Conservation (phyloP, 192 early-diverging fungal genomes). For the Paraglomus brasilianum region DNA sequence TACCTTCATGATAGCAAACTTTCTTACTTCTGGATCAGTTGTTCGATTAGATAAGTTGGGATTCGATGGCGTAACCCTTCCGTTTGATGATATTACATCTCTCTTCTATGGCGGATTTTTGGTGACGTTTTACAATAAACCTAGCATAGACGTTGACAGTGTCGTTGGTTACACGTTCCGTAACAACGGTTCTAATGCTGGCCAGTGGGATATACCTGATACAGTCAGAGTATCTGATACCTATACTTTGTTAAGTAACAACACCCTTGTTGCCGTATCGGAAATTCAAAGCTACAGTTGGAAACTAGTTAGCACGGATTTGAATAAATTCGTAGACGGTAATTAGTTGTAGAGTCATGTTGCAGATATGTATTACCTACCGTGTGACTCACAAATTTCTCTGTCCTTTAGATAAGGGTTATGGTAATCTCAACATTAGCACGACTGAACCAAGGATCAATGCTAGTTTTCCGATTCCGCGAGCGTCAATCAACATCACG, state of each 20-base stretch:
- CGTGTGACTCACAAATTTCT: not conserved
- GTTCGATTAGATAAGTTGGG: not conserved
- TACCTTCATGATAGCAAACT: not conserved
- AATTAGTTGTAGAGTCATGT: not conserved
- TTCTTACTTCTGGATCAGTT: constrained; percentile 13
- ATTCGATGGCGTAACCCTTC: not conserved
- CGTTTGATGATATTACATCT: not conserved
- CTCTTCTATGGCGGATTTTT: constrained; percentile 12
- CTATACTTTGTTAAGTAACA: not conserved
- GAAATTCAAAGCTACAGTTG: not conserved
- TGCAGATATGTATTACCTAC: not conserved
- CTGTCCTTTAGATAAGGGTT: not conserved
- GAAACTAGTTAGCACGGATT: not conserved
- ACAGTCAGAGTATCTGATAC: not conserved
- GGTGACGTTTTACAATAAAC: not conserved
- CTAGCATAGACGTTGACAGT: not conserved
- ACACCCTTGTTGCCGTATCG: not conserved
- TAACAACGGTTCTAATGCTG: not conserved
- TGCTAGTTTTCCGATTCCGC: not conserved
- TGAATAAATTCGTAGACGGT: not conserved
- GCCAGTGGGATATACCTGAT: constrained; percentile 3
- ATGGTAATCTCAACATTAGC: not conserved
- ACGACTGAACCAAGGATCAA: not conserved
- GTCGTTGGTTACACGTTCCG: not conserved
- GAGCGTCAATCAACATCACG: not conserved